Evolutionary conservation across 106 monocot species (phyloP), one percentile per base, ranked within the genome.

Genomic region (Allium fistulosum): DNA sequence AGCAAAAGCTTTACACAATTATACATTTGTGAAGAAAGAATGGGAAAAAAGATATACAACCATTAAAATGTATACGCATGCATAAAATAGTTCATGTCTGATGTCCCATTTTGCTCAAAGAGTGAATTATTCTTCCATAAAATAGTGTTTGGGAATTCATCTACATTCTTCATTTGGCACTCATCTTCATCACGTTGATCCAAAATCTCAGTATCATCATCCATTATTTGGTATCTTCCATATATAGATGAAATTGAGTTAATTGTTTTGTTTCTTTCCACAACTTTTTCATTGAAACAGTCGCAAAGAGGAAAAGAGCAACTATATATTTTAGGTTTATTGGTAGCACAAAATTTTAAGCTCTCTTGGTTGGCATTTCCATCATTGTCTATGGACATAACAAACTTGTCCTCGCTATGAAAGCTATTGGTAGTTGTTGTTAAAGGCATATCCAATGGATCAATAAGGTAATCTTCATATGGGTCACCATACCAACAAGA

Each of bases 321-420:
- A 8, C 57, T 70, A 69, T 75, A 78, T 9, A 77, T 71, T 15
- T 77, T 75, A 14, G 65, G 58, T 14, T 62, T 80, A 16, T 63
- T 53, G 46, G 26, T 45, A 57, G 53, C 63, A 63, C n/a, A 26
- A 69, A 55, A 53, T 52, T 52, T 66, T 12, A 12, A 56, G 13
- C 13, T 61, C 27, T 75, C 71, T 49, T 60, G 72, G 37, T 65
- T 51, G 51, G 76, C 71, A 11, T 63, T 50, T 63, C 80, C 71
- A 17, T 73, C 79, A 9, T 61, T 71, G 12, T 83, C 78, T 9
- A 70, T 73, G 5, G 79, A 57, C 69, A 79, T 87, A 27, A 80
- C 62, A 56, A 91, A 86, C 75, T 78, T 83, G 64, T 88, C 94
- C 68, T 88, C 85, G 49, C 74, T 76, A 48, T 67, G 65, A 46